A percentile compares a stretch with the other conserved stretches of the same genome.
phyloP scores from a whole-genome alignment of 2,329 filamentous ascomycete genomes.

The Stachybotrys echinatus region DNA sequence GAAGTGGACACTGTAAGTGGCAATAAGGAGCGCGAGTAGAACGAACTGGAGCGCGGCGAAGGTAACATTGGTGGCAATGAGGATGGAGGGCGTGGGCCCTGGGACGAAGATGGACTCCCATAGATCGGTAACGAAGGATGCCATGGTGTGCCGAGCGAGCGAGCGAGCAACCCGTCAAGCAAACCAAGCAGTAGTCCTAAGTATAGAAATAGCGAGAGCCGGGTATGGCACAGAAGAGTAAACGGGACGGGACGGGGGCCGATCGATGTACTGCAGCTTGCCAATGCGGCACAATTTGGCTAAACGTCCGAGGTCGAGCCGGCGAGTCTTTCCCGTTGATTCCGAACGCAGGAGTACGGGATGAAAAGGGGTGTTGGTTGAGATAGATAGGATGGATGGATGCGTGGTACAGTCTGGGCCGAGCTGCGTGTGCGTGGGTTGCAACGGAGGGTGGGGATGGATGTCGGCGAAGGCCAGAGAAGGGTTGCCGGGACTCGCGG shows the following conservation, averaged over 20 bases:
- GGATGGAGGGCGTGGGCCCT: constrained; percentile 80
- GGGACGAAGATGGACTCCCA: constrained; percentile 93
- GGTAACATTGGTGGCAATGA: constrained; percentile 83
- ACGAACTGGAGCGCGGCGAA: constrained; percentile 82
- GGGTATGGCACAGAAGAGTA: background rate
- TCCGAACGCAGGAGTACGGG: background rate
- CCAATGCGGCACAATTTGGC: background rate
- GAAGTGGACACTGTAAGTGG: constrained; percentile 87
- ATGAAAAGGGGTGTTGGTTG: background rate
- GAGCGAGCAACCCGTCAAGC: too few relatives aligned
- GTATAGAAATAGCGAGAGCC: background rate
- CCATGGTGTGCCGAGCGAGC: constrained; percentile 39
- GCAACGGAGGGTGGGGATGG: background rate
- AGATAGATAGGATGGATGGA: background rate
- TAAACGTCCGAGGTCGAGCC: background rate
- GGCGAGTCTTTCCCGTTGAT: background rate
- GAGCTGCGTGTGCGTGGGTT: background rate
- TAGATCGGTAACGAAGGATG: constrained; percentile 65
- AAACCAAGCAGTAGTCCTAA: background rate
- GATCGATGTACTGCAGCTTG: background rate
- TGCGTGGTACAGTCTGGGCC: background rate
- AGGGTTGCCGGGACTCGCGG: background rate
- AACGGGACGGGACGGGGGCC: background rate
- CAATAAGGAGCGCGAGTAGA: constrained; percentile 68
- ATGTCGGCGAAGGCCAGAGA: background rate